These are phyloP conservation scores for Sporothrix euskadiensis DNA, from an alignment of 2,329 filamentous ascomycete genomes.

Conservation along the genomic window DNA sequence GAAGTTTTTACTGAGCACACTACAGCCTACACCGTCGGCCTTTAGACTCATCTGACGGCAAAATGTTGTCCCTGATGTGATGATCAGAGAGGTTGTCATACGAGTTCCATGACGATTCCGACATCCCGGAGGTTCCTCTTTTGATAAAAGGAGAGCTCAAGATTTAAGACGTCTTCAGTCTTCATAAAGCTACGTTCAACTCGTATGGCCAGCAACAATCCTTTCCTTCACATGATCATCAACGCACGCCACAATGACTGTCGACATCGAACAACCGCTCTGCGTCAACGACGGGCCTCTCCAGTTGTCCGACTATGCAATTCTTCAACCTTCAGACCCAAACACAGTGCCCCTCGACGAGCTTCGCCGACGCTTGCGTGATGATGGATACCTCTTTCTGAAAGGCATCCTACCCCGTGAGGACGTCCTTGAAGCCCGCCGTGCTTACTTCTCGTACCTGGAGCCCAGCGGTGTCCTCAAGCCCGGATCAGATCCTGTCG, in stretches of 20 bases:
- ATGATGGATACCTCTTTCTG: slow-evolving; percentile 57
- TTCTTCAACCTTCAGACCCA: slow-evolving; percentile 26
- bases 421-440: slow-evolving; percentile 54
- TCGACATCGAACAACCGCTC: slow-evolving; percentile 20
- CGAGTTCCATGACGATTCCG: not conserved
- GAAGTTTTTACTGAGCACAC: not conserved
- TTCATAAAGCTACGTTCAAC: not conserved
- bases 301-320: slow-evolving; percentile 21
- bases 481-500: slow-evolving; percentile 51
- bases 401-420: slow-evolving; percentile 55
- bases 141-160: not conserved
- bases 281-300: slow-evolving; percentile 31
- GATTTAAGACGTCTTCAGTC: not conserved
- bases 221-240: too few species aligned
- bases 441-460: slow-evolving; percentile 56
- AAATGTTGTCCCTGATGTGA: not conserved
- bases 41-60: not conserved
- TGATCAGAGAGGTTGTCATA: not conserved
- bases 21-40: not conserved
- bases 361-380: slow-evolving; percentile 24
- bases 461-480: slow-evolving; percentile 58
- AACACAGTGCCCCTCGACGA: slow-evolving; percentile 25
- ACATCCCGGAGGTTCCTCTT: slow-evolving; percentile 7
- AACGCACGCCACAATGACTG: not conserved
- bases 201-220: not conserved